Conservation (phyloP, 371 early-diverging fungal genomes). For the Haplosporangium sp. region DNA sequence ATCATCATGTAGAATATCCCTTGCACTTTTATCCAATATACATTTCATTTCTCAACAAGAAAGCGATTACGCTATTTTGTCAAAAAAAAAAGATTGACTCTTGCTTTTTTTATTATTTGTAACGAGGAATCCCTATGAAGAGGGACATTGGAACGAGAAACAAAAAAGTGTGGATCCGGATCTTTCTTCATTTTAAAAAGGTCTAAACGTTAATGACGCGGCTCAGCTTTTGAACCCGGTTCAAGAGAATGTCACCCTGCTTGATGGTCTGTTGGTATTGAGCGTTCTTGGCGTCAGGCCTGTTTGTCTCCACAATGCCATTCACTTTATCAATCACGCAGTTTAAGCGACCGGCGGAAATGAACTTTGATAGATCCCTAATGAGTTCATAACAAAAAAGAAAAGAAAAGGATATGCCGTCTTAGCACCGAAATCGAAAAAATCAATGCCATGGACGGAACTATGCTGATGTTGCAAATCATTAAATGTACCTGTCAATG, state of each 20-base stretch:
- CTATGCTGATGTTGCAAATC: too few relatives aligned
- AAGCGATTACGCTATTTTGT: too few relatives aligned
- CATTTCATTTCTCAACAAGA: too few relatives aligned
- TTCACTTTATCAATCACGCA: conserved; percentile 99
- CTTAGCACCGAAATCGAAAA: background rate
- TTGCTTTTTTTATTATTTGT: too few relatives aligned
- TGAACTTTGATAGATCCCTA: conserved; percentile 95
- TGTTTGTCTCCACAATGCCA: conserved; percentile 96
- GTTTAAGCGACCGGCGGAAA: conserved; percentile 96
- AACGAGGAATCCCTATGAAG: too few relatives aligned
- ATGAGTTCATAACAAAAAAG: background rate
- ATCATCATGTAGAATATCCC: too few relatives aligned
- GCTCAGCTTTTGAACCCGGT: conserved; percentile 95
- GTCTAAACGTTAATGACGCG: conserved; percentile 87
- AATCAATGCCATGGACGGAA: too few relatives aligned
- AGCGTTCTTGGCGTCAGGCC: conserved; percentile 96
- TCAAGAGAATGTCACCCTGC: conserved; percentile 95
- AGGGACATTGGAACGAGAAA: too few relatives aligned
- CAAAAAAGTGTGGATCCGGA: background rate
- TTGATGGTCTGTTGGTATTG: conserved; percentile 97
- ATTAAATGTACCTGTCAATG: conserved; percentile 84
- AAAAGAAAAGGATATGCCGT: conserved; percentile 9
- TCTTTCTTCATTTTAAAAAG: conserved; percentile 1
- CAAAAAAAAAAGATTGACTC: too few relatives aligned
- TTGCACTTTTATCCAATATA: too few relatives aligned